Evolutionary conservation across 352 stramenopile genomes (phyloP).

Genomic region (Phytopythium litorale): DNA sequence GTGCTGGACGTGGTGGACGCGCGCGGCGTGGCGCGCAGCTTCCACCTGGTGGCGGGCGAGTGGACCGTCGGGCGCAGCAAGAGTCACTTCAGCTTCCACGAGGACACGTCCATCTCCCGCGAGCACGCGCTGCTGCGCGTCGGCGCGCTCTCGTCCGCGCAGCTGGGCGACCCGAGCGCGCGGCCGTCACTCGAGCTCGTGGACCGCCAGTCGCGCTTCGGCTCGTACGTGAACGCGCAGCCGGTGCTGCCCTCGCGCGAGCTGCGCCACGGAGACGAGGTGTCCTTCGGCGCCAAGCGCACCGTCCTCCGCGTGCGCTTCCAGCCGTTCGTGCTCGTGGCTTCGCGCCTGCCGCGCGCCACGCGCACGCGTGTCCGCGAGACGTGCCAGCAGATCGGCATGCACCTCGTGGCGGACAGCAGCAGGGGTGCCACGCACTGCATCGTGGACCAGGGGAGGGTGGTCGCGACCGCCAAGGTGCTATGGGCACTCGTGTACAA

Average conservation of each 20-base stretch:
- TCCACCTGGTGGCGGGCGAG: slow-evolving; percentile 79
- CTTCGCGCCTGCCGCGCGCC: slow-evolving; percentile 59
- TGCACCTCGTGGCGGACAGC: slow-evolving; percentile 63
- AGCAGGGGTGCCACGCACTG: slow-evolving; percentile 76
- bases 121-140: slow-evolving; percentile 73
- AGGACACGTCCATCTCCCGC: slow-evolving; percentile 80
- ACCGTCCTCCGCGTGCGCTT: slow-evolving; percentile 80
- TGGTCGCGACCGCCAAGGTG: slow-evolving; percentile 83
- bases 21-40: slow-evolving; percentile 38
- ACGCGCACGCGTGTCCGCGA: slow-evolving; percentile 65
- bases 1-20: slow-evolving; percentile 65
- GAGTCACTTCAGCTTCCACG: slow-evolving; percentile 83
- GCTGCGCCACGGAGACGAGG: slow-evolving; percentile 62
- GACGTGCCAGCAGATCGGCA: slow-evolving; percentile 73
- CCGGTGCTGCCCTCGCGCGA: slow-evolving; percentile 43
- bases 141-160: slow-evolving; percentile 46
- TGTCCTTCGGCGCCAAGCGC: slow-evolving; percentile 83
- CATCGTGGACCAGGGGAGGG: slow-evolving; percentile 78
- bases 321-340: slow-evolving; percentile 75
- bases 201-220: slow-evolving; percentile 83
- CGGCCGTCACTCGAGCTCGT: slow-evolving; percentile 67
- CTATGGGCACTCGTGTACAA: slow-evolving; percentile 85
- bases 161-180: slow-evolving; percentile 52
- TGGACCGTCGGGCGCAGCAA: slow-evolving; percentile 83
- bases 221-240: slow-evolving; percentile 83